Evolutionary conservation across 2,329 filamentous ascomycete species (phyloP).

Genomic region (Thielaviopsis punctulata): DNA sequence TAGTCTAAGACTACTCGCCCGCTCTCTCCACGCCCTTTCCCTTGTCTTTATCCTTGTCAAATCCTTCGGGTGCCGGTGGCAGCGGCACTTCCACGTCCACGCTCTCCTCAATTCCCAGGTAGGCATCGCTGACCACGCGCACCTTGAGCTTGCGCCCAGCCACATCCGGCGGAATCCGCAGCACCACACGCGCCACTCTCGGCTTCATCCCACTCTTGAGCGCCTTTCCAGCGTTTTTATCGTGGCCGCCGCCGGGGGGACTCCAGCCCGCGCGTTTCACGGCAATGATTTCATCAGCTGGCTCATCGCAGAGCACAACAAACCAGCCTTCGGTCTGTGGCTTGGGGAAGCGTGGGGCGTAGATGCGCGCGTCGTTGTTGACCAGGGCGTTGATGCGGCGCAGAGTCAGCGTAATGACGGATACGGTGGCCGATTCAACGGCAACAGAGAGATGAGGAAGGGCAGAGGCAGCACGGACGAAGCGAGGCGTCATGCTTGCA

Average conservation of each 20-base stretch:
- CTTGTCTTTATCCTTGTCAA: constrained; percentile 12
- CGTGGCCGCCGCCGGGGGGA: constrained; percentile 13
- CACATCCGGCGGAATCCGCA: constrained; percentile 25
- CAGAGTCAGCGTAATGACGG: constrained; percentile 44
- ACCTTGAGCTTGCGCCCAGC: constrained; percentile 49
- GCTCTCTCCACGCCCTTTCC: not conserved
- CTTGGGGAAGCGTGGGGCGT: constrained; percentile 81
- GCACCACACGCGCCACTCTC: not conserved
- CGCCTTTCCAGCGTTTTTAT: constrained; percentile 13
- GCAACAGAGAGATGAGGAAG: constrained; percentile 53
- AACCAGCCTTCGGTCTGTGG: constrained; percentile 92
- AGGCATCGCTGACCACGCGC: constrained; percentile 69
- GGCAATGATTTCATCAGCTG: constrained; percentile 60
- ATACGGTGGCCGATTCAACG: constrained; percentile 22
- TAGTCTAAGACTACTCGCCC: not conserved
- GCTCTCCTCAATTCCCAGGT: constrained; percentile 53
- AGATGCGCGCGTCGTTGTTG: constrained; percentile 56
- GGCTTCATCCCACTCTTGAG: constrained; percentile 7
- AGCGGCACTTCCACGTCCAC: constrained; percentile 34
- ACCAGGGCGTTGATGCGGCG: constrained; percentile 48
- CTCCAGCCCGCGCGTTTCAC: constrained; percentile 73
- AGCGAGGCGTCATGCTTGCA: constrained; percentile 25
- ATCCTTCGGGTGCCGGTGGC: constrained; percentile 19
- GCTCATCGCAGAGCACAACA: constrained; percentile 52
- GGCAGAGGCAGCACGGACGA: constrained; percentile 41